Base-by-base conservation (phyloP, 2,329 filamentous ascomycete genomes). In the Pseudocercospora pini-densiflorae region DNA sequence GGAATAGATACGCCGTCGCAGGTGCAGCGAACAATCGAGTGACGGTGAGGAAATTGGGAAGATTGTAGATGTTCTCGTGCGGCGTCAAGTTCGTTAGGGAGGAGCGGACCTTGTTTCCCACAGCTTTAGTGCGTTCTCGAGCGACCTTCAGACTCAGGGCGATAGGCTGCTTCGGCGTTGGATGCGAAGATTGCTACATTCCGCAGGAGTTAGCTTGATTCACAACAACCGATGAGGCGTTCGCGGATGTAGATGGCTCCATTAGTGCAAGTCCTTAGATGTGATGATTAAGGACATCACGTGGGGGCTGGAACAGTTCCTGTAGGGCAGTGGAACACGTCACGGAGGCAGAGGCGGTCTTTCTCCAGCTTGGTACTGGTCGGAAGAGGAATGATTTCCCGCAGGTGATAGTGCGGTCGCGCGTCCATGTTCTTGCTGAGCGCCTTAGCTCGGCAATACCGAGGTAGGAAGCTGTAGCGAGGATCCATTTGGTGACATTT, bases 1-100 rank as follows among this genome's bases (percentile, higher is more conserved):
- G 85, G 65, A 99, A 90, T 23, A 95, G 88, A 77, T 97, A 98
- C 63, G 94, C 95, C 55, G 97, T 88, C 31, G 91, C 84, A 0
- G 95, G 95, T 0, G 95, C 92, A 1, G 92, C 90, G 59, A 92
- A 77, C 45, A 99, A 87, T 2, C 95, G 91, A 1, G 93, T 92
- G 71, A 94, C 89, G 1, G 95, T 99, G 61, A 99, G 86, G 68
- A 97, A 85, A 77, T 99, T 99, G 47, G 95, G 95, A n/a, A 99
- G 77, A 40, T 93, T 99, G 82, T 97, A 97, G 76, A 99, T 97
- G 77, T 99, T 93, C 81, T 99, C 95, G 77, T 90, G 92, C 8
- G 83, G 77, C 60, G 77, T 78, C 61, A 76, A 66, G 67, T 67
- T 71, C 24, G 73, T 67, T 43, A 77, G 64, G 24, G 73, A 73